Evolutionary conservation across 2,329 filamentous ascomycete genomes (phyloP).

Genomic region (Cytospora paraplurivora): DNA sequence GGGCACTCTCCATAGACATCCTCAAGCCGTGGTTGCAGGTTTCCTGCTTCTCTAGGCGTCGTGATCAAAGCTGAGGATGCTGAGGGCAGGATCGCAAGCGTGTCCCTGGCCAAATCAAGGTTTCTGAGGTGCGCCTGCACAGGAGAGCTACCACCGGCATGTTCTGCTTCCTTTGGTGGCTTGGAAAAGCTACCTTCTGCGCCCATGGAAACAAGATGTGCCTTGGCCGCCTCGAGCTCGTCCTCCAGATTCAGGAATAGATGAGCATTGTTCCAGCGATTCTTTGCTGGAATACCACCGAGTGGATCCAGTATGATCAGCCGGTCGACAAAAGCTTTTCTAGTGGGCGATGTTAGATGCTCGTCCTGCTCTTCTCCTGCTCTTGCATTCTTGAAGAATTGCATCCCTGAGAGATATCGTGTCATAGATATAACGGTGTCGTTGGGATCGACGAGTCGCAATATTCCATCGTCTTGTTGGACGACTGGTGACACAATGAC

Average conservation of each 20-base stretch:
- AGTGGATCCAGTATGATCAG: conserved; percentile 86
- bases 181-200: conserved; percentile 9
- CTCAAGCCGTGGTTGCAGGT: conserved; percentile 39
- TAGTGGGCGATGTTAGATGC: conserved; percentile 38
- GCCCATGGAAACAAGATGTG: conserved; percentile 53
- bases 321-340: conserved; percentile 70
- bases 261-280: conserved; percentile 65
- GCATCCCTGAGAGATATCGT: conserved; percentile 71
- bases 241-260: conserved; percentile 94
- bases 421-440: conserved; percentile 78
- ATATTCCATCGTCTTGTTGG: conserved; percentile 28
- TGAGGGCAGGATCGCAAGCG: conserved; percentile 75
- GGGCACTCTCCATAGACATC: conserved; percentile 43
- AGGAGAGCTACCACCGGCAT: conserved; percentile 29
- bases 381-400: conserved; percentile 44
- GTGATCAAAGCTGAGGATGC: conserved; percentile 88
- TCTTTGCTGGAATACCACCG: conserved; percentile 76
- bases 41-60: conserved; percentile 80
- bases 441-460: conserved; percentile 49
- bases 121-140: conserved; percentile 64
- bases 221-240: conserved; percentile 72
- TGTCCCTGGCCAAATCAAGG: conserved; percentile 68
- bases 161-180: conserved; percentile 31
- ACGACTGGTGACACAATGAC: conserved; percentile 60
- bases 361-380: conserved; percentile 39